phyloP scores from a whole-genome alignment of 176 grass and related monocot species.

The Cenchrus fungigraminus region DNA sequence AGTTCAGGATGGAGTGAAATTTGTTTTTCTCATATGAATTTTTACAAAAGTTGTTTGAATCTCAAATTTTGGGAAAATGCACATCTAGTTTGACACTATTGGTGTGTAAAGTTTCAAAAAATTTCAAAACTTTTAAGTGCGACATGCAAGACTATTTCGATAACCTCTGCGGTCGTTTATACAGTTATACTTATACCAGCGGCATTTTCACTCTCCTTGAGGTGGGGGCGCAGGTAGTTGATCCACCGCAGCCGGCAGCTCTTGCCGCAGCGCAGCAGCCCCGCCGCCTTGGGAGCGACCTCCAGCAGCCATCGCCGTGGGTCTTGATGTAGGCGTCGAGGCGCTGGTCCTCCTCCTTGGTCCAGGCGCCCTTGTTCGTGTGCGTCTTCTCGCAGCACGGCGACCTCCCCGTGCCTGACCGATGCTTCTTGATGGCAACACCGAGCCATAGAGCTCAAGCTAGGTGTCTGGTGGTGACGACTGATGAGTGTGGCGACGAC shows the following conservation, averaged over 20 bases:
- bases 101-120: no score
- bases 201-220: no score
- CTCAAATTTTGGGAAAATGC: no score
- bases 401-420: slow-evolving; percentile 61
- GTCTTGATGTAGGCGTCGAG: slow-evolving; percentile 76
- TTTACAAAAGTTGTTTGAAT: no score
- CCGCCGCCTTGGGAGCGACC: slow-evolving; percentile 89
- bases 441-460: not conserved
- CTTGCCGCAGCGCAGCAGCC: slow-evolving; percentile 78
- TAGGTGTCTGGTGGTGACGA: not conserved
- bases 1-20: no score
- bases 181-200: no score
- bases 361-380: slow-evolving; percentile 90
- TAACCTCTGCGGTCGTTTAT: no score
- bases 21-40: no score
- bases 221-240: slow-evolving; percentile 69
- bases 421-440: not conserved
- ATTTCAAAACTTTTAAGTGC: no score
- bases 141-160: no score
- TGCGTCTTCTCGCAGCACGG: slow-evolving; percentile 94
- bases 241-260: slow-evolving; percentile 89
- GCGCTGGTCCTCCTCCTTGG: slow-evolving; percentile 82
- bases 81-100: no score
- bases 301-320: slow-evolving; percentile 88
- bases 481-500: not conserved